Evolutionary conservation across 345 rosid genomes (phyloP).

Genomic region (Linum usitatissimum): DNA sequence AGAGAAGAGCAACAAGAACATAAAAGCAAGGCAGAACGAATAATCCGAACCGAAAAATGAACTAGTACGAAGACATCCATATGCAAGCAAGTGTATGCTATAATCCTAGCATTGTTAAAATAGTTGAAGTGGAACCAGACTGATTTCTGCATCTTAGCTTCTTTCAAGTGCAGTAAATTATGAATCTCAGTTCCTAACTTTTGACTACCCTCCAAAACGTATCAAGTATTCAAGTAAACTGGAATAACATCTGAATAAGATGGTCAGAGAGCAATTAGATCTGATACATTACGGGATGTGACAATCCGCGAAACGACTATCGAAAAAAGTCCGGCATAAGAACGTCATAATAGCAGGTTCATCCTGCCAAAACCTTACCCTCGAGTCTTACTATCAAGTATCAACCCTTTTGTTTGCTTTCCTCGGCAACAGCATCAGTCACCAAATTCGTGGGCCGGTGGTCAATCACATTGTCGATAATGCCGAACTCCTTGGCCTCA

Average conservation of each 20-base stretch:
- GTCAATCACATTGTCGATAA: conserved; percentile 92
- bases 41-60: too few relatives aligned
- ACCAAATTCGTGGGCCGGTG: conserved; percentile 75
- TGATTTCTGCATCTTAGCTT: too few relatives aligned
- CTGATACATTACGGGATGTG: background rate
- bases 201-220: background rate
- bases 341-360: background rate
- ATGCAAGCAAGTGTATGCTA: too few relatives aligned
- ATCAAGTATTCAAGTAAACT: background rate
- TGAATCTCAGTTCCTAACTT: too few relatives aligned
- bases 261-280: background rate
- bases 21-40: too few relatives aligned
- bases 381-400: conserved; percentile 38
- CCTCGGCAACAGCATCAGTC: conserved; percentile 63
- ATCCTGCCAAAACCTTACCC: conserved; percentile 1
- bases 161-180: too few relatives aligned
- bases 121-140: too few relatives aligned
- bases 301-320: background rate
- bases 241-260: background rate
- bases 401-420: conserved; percentile 52
- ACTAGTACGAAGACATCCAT: too few relatives aligned
- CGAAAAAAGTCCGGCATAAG: background rate
- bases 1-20: too few relatives aligned
- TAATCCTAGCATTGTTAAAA: too few relatives aligned
- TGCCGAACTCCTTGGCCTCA: conserved; percentile 89